Conservation (phyloP, 305 asterid genomes). For the Ilex paraguariensis region DNA sequence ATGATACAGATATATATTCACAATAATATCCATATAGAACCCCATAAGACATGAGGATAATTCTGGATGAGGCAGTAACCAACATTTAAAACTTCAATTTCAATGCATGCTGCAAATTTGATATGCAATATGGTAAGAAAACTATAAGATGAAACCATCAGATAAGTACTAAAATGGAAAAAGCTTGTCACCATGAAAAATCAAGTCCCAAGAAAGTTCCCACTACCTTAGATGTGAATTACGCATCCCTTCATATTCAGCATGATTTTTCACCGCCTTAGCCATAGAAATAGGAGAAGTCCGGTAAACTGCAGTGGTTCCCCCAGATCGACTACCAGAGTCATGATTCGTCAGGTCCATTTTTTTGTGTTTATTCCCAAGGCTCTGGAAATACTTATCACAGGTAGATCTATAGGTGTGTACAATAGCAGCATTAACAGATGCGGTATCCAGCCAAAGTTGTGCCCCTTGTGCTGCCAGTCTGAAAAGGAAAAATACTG, state of each 20-base stretch:
- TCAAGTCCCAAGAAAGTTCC: neutral
- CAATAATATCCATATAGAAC: too few species aligned
- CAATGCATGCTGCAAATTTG: too few species aligned
- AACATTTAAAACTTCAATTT: too few species aligned
- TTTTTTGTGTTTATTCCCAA: constrained; percentile 24
- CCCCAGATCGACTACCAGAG: constrained; percentile 26
- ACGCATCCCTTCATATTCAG: constrained; percentile 92
- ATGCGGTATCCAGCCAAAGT: constrained; percentile 87
- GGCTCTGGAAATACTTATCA: constrained; percentile 36
- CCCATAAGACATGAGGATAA: too few species aligned
- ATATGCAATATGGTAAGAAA: too few species aligned
- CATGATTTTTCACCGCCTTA: constrained; percentile 92
- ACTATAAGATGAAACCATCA: too few species aligned
- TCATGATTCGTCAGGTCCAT: constrained; percentile 22
- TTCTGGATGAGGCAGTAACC: neutral
- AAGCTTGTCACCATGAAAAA: too few species aligned
- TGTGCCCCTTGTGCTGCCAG: constrained; percentile 74
- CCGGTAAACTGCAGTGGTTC: constrained; percentile 48
- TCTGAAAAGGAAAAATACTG: constrained; percentile 37
- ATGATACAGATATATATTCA: too few species aligned
- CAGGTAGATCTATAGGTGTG: constrained; percentile 63
- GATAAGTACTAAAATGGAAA: too few species aligned
- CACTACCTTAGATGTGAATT: constrained; percentile 81
- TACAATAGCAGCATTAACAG: constrained; percentile 84
- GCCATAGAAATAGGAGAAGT: constrained; percentile 81